Conservation (phyloP, 1,284 basidiomycete species). For the Fomitopsis palustris region DNA sequence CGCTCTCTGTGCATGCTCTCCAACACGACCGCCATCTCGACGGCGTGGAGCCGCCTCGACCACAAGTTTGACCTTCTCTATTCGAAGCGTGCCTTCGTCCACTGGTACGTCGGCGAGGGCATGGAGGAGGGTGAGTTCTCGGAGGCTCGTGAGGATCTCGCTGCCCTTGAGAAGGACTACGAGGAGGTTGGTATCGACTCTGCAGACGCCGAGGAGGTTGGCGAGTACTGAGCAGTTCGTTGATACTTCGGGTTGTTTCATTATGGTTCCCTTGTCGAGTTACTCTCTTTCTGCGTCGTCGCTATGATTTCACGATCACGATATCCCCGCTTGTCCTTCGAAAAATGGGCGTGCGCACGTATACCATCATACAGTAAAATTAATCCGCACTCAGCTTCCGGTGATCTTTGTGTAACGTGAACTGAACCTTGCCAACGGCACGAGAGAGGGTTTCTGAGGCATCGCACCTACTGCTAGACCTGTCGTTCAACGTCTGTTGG, state of each 20-base stretch:
- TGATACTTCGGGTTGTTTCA: slow-evolving; percentile 22
- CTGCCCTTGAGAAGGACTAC: slow-evolving; percentile 96
- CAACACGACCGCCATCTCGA: slow-evolving; percentile 83
- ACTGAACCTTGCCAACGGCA: neutral
- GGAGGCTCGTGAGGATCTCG: slow-evolving; percentile 95
- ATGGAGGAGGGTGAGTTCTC: slow-evolving; percentile 99
- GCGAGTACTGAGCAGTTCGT: slow-evolving; percentile 58
- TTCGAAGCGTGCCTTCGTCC: slow-evolving; percentile 89
- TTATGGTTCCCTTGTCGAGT: slow-evolving; percentile 17
- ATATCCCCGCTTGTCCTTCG: slow-evolving; percentile 28
- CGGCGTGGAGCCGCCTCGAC: slow-evolving; percentile 88
- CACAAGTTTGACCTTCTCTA: slow-evolving; percentile 98
- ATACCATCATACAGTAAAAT: slow-evolving; percentile 31
- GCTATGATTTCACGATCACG: slow-evolving; percentile 24
- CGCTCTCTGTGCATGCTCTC: slow-evolving; percentile 90
- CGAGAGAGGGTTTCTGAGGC: neutral
- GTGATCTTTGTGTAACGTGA: neutral
- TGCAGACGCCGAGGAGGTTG: slow-evolving; percentile 78
- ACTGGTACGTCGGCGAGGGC: slow-evolving; percentile 97
- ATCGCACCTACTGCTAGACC: too few species aligned
- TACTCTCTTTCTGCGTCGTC: slow-evolving; percentile 14
- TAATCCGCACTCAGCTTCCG: slow-evolving; percentile 14
- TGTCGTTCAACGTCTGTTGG: too few species aligned
- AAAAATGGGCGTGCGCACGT: slow-evolving; percentile 23
- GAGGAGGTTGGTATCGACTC: slow-evolving; percentile 94